phyloP scores from a whole-genome alignment of 371 early-diverging fungal species.

The Syncephalis plumigaleata region DNA sequence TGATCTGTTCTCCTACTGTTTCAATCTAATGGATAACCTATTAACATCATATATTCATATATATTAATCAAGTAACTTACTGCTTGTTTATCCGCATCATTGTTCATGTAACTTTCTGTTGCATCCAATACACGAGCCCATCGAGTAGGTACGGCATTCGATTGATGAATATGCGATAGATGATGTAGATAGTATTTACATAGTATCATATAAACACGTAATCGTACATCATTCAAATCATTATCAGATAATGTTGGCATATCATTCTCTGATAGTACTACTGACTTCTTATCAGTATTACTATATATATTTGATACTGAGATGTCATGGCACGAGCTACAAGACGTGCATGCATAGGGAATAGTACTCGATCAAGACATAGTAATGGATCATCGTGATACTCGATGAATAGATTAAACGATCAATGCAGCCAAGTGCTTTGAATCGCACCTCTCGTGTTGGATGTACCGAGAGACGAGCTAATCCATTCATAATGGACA shows the following conservation, averaged over 20 bases:
- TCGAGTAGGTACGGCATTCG: slow-evolving; percentile 26
- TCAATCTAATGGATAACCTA: neutral
- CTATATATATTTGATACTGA: too few relatives aligned
- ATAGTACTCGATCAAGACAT: slow-evolving; percentile 47
- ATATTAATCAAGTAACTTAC: too few relatives aligned
- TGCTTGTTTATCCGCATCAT: too few relatives aligned
- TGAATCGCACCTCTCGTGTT: slow-evolving; percentile 37
- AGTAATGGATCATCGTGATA: slow-evolving; percentile 23
- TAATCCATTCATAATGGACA: slow-evolving; percentile 41
- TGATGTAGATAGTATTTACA: slow-evolving; percentile 49
- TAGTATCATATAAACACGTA: slow-evolving; percentile 33
- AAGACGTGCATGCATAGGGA: slow-evolving; percentile 37
- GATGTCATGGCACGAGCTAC: too few relatives aligned
- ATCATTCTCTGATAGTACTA: too few relatives aligned
- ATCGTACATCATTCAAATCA: slow-evolving; percentile 23
- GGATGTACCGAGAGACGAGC: slow-evolving; percentile 49
- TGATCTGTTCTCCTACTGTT: neutral
- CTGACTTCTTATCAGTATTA: slow-evolving; percentile 1
- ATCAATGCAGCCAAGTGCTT: slow-evolving; percentile 39
- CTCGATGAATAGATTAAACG: slow-evolving; percentile 19
- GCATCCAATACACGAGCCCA: slow-evolving; percentile 26
- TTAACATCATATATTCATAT: neutral
- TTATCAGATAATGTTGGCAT: too few relatives aligned
- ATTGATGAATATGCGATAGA: slow-evolving; percentile 22
- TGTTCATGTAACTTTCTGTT: too few relatives aligned